phyloP scores from a whole-genome alignment of 495 filamentous ascomycete genomes.

The Tuber indicum region DNA sequence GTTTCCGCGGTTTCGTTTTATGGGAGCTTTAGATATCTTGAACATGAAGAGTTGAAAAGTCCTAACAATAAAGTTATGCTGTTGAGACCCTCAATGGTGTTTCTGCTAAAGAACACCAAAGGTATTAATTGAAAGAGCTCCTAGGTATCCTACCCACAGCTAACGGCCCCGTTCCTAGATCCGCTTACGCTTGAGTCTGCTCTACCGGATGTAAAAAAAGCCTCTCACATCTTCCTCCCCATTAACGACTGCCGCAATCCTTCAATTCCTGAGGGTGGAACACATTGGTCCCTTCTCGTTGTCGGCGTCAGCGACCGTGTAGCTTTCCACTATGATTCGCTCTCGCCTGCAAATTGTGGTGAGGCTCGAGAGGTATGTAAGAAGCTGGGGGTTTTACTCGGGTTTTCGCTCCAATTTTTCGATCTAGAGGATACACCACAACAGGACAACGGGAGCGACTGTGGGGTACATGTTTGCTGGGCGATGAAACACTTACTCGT shows the following conservation, averaged over 20 bases:
- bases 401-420: constrained; percentile 58
- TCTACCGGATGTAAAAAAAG: constrained; percentile 69
- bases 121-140: constrained; percentile 11
- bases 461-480: constrained; percentile 92
- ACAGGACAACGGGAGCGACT: constrained; percentile 88
- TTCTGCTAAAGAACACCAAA: constrained; percentile 76
- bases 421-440: constrained; percentile 79
- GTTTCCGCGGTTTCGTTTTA: constrained; percentile 1
- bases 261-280: constrained; percentile 72
- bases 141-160: not conserved
- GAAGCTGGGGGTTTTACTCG: constrained; percentile 60
- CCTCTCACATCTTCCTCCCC: constrained; percentile 94
- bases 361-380: constrained; percentile 61
- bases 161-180: constrained; percentile 46
- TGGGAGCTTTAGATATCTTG: constrained; percentile 61
- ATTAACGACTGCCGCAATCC: constrained; percentile 83
- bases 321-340: constrained; percentile 92
- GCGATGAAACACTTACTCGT: constrained; percentile 83
- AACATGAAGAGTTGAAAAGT: constrained; percentile 72
- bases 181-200: constrained; percentile 64
- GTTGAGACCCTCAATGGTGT: constrained; percentile 86
- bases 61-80: constrained; percentile 79
- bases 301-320: constrained; percentile 82
- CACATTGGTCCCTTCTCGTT: constrained; percentile 90
- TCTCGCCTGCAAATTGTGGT: constrained; percentile 66